Percentiles rank a stretch among this genome's conserved stretches.
phyloP scores from a whole-genome alignment of 352 stramenopile genomes.

The Phytopythium oedochilum region DNA sequence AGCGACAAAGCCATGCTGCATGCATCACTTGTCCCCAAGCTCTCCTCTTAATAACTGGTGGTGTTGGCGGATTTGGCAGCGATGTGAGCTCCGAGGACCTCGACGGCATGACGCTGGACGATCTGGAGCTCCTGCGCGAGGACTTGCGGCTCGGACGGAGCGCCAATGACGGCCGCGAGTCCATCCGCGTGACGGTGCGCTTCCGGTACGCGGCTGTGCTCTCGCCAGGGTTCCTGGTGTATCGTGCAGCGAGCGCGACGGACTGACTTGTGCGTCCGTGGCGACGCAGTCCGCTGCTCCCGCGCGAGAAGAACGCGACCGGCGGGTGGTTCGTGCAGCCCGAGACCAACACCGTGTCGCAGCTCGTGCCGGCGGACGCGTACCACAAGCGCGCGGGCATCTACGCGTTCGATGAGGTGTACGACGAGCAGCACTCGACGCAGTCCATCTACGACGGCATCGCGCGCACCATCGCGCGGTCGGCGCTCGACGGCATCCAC shows the following conservation, averaged over 20 bases:
- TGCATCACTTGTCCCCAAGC: no score
- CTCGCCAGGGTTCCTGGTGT: no score
- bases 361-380: constrained; percentile 11
- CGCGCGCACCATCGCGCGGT: constrained; percentile 54
- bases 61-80: neutral
- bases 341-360: constrained; percentile 23
- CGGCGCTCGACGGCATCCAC: constrained; percentile 68
- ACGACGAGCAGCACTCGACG: constrained; percentile 37
- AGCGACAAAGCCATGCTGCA: neutral
- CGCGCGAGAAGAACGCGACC: constrained; percentile 21
- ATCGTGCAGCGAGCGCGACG: neutral
- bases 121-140: constrained; percentile 22
- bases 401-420: constrained; percentile 56
- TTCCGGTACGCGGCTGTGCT: constrained; percentile 10
- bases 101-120: constrained; percentile 19
- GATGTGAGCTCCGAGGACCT: constrained; percentile 20
- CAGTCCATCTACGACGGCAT: constrained; percentile 63
- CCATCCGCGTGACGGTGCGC: constrained; percentile 33
- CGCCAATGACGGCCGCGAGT: constrained; percentile 17
- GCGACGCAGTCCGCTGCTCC: constrained; percentile 11
- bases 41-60: no score
- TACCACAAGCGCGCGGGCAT: constrained; percentile 14
- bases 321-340: constrained; percentile 31
- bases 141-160: constrained; percentile 4
- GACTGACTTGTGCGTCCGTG: neutral